Conservation (phyloP, 495 filamentous ascomycete species). For the Penicillium bialowiezense region DNA sequence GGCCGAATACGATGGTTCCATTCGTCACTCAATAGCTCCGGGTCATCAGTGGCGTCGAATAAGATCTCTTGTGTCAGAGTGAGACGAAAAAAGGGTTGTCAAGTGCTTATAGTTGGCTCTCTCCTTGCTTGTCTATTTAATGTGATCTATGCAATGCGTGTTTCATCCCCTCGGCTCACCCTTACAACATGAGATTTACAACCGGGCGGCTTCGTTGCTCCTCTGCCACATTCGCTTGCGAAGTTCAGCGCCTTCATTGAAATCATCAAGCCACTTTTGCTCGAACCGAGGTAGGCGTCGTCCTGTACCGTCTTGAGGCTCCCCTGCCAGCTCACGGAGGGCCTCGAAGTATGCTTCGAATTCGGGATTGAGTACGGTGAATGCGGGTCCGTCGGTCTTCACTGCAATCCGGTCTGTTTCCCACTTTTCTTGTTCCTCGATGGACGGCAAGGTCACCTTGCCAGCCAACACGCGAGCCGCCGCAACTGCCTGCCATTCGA, state of each 20-base stretch:
- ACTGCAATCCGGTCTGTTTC: slow-evolving; percentile 45
- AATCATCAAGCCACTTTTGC: slow-evolving; percentile 47
- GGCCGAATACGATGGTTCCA: background rate
- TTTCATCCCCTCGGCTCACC: background rate
- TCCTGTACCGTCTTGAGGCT: slow-evolving; percentile 34
- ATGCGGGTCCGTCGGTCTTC: slow-evolving; percentile 50
- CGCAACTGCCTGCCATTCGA: slow-evolving; percentile 60
- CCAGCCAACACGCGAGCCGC: slow-evolving; percentile 55
- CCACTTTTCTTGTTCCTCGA: slow-evolving; percentile 47
- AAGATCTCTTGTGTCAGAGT: background rate
- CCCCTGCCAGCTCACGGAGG: slow-evolving; percentile 44
- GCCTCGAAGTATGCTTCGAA: slow-evolving; percentile 56
- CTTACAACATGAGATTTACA: slow-evolving; percentile 5
- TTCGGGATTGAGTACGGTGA: slow-evolving; percentile 49
- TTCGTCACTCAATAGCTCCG: background rate
- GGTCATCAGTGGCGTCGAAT: background rate
- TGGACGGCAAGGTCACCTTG: slow-evolving; percentile 40
- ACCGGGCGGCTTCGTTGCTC: slow-evolving; percentile 29
- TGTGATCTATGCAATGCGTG: background rate
- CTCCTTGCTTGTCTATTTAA: background rate
- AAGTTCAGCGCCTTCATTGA: slow-evolving; percentile 45
- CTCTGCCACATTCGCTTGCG: slow-evolving; percentile 50
- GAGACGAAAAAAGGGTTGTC: background rate
- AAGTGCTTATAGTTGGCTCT: background rate
- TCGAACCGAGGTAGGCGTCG: slow-evolving; percentile 46